Evolutionary conservation across 495 filamentous ascomycete genomes (phyloP).

Genomic region (Letharia lupina): DNA sequence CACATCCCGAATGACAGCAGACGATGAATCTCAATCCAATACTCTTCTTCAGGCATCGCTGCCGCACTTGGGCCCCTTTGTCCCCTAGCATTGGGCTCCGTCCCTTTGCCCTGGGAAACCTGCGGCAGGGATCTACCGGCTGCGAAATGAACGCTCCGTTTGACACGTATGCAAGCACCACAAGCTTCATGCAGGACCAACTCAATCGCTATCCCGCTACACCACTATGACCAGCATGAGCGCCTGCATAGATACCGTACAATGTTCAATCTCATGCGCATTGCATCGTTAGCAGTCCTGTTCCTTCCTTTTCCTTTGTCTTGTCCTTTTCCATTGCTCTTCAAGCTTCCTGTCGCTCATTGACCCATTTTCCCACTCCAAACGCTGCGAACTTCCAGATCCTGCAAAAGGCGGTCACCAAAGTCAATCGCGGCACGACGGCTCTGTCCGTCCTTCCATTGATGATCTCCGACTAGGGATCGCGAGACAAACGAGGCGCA

Average conservation of each 20-base stretch:
- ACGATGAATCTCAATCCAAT: neutral
- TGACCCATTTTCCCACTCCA: neutral
- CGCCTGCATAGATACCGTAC: conserved; percentile 8
- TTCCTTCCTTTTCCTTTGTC: neutral
- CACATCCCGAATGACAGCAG: neutral
- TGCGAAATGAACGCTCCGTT: conserved; percentile 24
- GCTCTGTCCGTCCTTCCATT: conserved; percentile 12
- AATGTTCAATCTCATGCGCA: conserved; percentile 6
- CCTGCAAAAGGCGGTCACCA: conserved; percentile 21
- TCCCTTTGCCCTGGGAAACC: neutral
- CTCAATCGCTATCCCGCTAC: conserved; percentile 20
- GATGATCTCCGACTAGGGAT: conserved; percentile 2
- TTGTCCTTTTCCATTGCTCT: neutral
- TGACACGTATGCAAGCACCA: conserved; percentile 27
- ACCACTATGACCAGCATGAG: conserved; percentile 5
- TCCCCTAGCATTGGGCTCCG: neutral
- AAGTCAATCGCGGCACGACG: conserved; percentile 17
- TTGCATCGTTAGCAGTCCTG: neutral
- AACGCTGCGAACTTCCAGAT: neutral
- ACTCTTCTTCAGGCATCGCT: conserved; percentile 5
- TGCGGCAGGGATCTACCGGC: conserved; percentile 17
- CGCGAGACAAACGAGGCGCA: conserved; percentile 14
- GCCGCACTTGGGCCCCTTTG: neutral
- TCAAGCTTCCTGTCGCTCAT: conserved; percentile 5
- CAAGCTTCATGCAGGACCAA: conserved; percentile 26